phyloP scores from a whole-genome alignment of 108 stramenopile species.

The Cyclostephanos invisitatus region DNA sequence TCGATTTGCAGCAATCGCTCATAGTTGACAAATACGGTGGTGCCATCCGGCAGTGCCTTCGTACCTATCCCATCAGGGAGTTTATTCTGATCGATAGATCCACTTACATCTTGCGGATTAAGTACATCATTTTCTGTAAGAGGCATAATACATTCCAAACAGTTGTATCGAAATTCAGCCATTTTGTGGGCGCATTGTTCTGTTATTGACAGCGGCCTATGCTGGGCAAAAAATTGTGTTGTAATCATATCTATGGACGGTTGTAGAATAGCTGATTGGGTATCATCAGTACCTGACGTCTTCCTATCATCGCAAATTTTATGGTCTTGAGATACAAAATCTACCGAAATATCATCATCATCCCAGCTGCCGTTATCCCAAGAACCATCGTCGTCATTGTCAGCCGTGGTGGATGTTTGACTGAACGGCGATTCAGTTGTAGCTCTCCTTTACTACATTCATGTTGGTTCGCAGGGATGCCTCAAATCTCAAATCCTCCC shows the following conservation, averaged over 20 bases:
- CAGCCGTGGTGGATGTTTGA: too few species aligned
- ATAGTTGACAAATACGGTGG: slow-evolving; percentile 12
- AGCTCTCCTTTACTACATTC: neutral
- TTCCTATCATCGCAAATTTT: neutral
- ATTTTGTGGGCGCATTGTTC: neutral
- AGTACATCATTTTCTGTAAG: neutral
- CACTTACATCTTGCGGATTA: neutral
- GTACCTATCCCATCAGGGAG: slow-evolving; percentile 6
- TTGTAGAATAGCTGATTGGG: neutral
- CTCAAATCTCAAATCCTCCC: too few species aligned
- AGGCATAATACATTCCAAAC: slow-evolving; percentile 14
- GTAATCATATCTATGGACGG: neutral
- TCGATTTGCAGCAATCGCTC: slow-evolving; percentile 12
- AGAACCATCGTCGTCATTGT: neutral
- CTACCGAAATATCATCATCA: slow-evolving; percentile 1
- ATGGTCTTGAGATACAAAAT: neutral
- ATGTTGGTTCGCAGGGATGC: neutral
- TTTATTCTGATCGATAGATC: neutral
- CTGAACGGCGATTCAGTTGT: neutral
- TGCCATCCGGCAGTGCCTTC: slow-evolving; percentile 8
- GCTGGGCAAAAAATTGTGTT: neutral
- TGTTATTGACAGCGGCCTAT: neutral
- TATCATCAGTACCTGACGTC: neutral
- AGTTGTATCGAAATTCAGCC: slow-evolving; percentile 11
- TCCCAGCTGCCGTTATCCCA: slow-evolving; percentile 6